Base-by-base conservation (phyloP, 2,329 filamentous ascomycete genomes). In the Sclerotinia spermophila region DNA sequence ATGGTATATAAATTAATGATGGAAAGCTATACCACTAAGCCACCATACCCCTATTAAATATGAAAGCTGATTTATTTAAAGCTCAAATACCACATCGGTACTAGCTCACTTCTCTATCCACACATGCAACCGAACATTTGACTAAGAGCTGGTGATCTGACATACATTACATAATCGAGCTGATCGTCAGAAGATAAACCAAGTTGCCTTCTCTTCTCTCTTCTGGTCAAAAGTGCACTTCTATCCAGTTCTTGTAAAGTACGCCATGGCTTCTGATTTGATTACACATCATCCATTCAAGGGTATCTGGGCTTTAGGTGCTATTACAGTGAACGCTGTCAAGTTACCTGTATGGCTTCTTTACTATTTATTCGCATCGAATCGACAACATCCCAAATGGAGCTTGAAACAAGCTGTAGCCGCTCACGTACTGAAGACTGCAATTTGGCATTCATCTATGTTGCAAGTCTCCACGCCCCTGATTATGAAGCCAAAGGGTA, bases 301-400 rank as follows among this genome's bases (percentile, higher is more conserved):
- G 6, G 48, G 48, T 27, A 53, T 53, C n/a, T 53, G 48, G 48
- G n/a, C 48, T 53, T 2, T 53, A 53, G n/a, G 48, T 27, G 48
- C 48, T n/a, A 27, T 53, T 3, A 30, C 3, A 27, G n/a, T 53
- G n/a, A 53, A 53, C n/a, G 48, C n/a, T 7, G n/a, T 53, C n/a
- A 53, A 53, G 48, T 27, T 53, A 6, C 48, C 48, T 17, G 3
- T 53, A 2, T 53, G 48, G 48, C 11, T 67, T 11, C 21, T 70
- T 38, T 60, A 70, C 42, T 70, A 58, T 40, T 67, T 60, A 21
- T 42, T 53, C 15, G 24, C 15, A 10, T 67, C 35, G 27, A 53
- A 27, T n/a, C 61, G 68, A 11, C 61, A 55, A 19, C 60, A 70
- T 59, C 68, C 68, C 40, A 30, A 70, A 70, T 70, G 61, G 68